Percentiles rank a stretch among this genome's conserved stretches.
Conservation (phyloP, 1,139 yeast genomes). For the Arxiozyma slooffiae region DNA sequence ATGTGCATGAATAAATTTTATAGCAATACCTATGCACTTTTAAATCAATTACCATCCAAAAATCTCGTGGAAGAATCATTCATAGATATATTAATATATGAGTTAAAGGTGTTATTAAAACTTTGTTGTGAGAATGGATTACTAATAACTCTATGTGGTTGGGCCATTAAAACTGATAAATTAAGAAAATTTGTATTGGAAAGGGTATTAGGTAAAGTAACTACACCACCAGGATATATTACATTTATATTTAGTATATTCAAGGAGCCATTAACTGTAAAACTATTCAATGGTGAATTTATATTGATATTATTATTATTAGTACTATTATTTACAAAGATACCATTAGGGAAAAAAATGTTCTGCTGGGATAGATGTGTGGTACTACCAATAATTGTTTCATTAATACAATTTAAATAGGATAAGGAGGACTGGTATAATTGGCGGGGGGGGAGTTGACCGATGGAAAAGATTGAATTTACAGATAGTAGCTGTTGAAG, state of each 20-base stretch:
- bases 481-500: constrained; percentile 33
- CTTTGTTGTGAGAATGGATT: constrained; percentile 15
- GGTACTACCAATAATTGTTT: constrained; percentile 11
- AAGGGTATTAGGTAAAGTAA: constrained; percentile 8
- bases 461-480: constrained; percentile 31
- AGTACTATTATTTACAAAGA: constrained; percentile 5
- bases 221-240: constrained; percentile 14
- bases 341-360: background rate
- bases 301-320: constrained; percentile 14
- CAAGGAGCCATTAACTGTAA: constrained; percentile 6
- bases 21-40: constrained; percentile 1
- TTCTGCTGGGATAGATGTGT: background rate
- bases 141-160: constrained; percentile 18
- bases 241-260: constrained; percentile 6
- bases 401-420: constrained; percentile 4
- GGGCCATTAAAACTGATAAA: constrained; percentile 4
- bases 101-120: background rate
- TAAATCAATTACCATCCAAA: constrained; percentile 3
- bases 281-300: constrained; percentile 8
- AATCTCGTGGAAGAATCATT: constrained; percentile 3
- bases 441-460: constrained; percentile 1
- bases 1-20: background rate
- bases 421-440: constrained; percentile 2
- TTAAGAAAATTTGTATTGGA: constrained; percentile 2
- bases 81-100: background rate